Percentiles rank a stretch among this genome's conserved stretches.
Conservation (phyloP, 257 asterid species). For the Ballota nigra region DNA sequence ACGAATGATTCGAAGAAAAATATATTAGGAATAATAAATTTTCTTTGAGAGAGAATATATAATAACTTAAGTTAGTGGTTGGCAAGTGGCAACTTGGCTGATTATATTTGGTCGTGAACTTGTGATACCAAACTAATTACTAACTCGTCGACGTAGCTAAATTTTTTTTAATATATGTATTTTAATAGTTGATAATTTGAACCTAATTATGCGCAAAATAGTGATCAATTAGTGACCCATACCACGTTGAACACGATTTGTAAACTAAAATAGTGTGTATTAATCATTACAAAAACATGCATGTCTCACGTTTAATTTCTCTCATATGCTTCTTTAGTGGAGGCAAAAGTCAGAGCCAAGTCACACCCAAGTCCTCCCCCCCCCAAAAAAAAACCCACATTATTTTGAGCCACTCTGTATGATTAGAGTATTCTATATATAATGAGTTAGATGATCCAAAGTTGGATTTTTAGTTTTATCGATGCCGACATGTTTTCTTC, state of each 20-base stretch:
- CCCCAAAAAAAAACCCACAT: background rate
- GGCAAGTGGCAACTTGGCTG: background rate
- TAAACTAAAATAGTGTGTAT: background rate
- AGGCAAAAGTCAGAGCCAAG: slow-evolving; percentile 6
- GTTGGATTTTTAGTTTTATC: background rate
- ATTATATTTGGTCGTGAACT: too few species aligned
- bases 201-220: background rate
- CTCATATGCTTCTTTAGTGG: background rate
- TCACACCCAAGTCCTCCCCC: background rate
- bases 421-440: background rate
- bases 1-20: background rate
- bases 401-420: background rate
- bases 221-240: background rate
- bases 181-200: background rate
- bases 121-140: background rate
- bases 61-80: too few species aligned
- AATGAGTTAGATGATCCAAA: background rate
- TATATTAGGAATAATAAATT: too few species aligned
- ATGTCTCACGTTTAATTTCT: slow-evolving; percentile 17
- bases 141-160: background rate
- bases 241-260: background rate
- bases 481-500: too few species aligned
- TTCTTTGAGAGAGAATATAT: too few species aligned
- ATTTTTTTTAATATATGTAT: too few species aligned
- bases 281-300: background rate